phyloP scores from a whole-genome alignment of 2,329 filamentous ascomycete genomes.

The Ophidiomyces ophidiicola region DNA sequence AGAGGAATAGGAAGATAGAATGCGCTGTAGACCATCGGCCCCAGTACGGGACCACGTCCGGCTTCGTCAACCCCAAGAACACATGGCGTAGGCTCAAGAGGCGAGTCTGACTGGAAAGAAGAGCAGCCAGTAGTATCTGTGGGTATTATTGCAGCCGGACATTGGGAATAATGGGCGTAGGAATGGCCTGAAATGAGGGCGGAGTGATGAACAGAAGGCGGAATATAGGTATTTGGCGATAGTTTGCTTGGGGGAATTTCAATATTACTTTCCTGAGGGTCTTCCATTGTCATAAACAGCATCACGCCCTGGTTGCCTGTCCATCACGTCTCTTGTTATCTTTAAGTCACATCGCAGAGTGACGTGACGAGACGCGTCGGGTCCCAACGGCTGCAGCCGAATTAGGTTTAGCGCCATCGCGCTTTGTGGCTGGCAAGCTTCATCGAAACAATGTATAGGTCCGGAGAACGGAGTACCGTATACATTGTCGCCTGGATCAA shows the following conservation, averaged over 20 bases:
- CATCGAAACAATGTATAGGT: too few species aligned
- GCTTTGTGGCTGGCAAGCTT: conserved; percentile 4
- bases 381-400: not conserved
- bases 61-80: conserved; percentile 88
- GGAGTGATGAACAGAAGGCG: conserved; percentile 53
- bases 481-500: too few species aligned
- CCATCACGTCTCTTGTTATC: not conserved
- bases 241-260: conserved; percentile 26
- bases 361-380: conserved; percentile 9
- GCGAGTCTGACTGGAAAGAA: conserved; percentile 20
- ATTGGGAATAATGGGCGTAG: conserved; percentile 59
- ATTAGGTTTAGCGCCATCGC: conserved; percentile 15
- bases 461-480: too few species aligned
- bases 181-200: conserved; percentile 52
- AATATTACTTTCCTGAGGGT: conserved; percentile 14
- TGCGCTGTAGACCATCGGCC: conserved; percentile 55
- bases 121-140: conserved; percentile 21
- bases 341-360: too few species aligned
- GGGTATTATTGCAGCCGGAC: conserved; percentile 50
- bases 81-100: conserved; percentile 45
- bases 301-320: not conserved
- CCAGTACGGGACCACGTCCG: conserved; percentile 84
- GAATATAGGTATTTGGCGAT: conserved; percentile 43
- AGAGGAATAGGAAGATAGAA: conserved; percentile 59
- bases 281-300: conserved; percentile 23